Evolutionary conservation across 2,329 filamentous ascomycete species (phyloP).

Genomic region (Aspergillus sp.): DNA sequence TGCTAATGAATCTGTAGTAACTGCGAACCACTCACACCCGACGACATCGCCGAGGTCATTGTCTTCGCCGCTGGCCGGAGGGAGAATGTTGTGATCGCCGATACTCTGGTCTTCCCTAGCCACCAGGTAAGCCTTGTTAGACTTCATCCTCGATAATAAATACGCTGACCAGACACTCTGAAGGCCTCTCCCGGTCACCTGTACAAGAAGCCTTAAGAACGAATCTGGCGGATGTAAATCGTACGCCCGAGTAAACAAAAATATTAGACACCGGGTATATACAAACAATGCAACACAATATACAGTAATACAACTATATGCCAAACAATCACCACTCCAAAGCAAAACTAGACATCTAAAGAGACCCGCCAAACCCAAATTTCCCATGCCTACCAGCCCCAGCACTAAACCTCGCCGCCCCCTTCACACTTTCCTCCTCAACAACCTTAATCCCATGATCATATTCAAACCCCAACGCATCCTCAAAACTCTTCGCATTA

Average conservation of each 20-base stretch:
- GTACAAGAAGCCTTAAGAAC: constrained; percentile 10
- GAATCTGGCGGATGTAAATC: neutral
- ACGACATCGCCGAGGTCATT: constrained; percentile 87
- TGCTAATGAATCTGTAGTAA: constrained; percentile 49
- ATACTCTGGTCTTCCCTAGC: constrained; percentile 82
- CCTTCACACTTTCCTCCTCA: constrained; percentile 44
- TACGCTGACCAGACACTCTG: neutral
- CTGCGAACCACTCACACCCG: constrained; percentile 78
- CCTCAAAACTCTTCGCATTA: constrained; percentile 49
- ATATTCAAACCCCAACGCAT: constrained; percentile 53
- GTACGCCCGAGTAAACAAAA: neutral
- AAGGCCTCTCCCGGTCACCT: constrained; percentile 18
- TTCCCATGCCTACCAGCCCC: constrained; percentile 42
- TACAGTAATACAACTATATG: neutral
- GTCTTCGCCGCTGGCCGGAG: constrained; percentile 81
- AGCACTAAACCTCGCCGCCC: constrained; percentile 42
- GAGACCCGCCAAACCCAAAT: constrained; percentile 29
- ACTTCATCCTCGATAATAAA: neutral
- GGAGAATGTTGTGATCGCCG: constrained; percentile 88
- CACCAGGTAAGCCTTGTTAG: constrained; percentile 66
- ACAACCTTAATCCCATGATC: constrained; percentile 46
- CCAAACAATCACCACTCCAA: neutral
- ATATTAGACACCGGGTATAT: neutral
- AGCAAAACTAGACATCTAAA: neutral
- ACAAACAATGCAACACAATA: neutral